Evolutionary conservation across 1,284 basidiomycete species (phyloP), one percentile per base, ranked within the genome.

Genomic region (Wolfiporia cocos): DNA sequence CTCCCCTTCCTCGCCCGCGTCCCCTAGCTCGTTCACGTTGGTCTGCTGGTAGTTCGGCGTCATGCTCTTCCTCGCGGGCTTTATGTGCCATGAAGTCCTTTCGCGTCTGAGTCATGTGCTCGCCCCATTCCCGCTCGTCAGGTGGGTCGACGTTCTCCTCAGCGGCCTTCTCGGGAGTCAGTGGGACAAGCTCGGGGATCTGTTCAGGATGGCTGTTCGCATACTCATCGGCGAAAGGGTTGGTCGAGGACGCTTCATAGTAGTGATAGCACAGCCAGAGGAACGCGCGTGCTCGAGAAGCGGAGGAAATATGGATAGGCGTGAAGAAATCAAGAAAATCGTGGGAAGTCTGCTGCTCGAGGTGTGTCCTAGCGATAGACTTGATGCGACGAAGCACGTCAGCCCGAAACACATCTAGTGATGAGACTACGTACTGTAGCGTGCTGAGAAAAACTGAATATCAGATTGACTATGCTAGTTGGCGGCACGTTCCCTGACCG

Each of bases 251-350:
- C 34, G 68, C 68, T 61, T 91, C 87, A 44, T 89, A 68, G 57
- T 91, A 88, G 55, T 87, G 72, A 58, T 80, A 87, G 42, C 86
- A 67, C 33, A 89, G 70, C 81, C 86, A 90, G 18, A 92, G 73
- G 43, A 89, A 85, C 2, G 74, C 76, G n/a, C 68, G 73, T 0
- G 81, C 81, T 33, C 84, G 76, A 33, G 78, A 77, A 21, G 59
- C 56, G 6, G 82, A 81, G 1, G 81, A 78, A 26, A 80, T 59
- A 41, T 72, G 68, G 36, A 69, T 68, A 36, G 79, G 75, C 19
- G 76, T 67, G 62, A 88, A 87, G 46, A 88, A 64, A 57, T 87
- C 85, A 40, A 76, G 61, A 47, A 86, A 76, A 47, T 83, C 76
- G 45, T 75, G 49, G 30, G 63, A 66, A 39, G 71, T 51, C 20